These are phyloP conservation scores for Penicillium manginii DNA, from an alignment of 495 filamentous ascomycete species.

Conservation along the genomic window DNA sequence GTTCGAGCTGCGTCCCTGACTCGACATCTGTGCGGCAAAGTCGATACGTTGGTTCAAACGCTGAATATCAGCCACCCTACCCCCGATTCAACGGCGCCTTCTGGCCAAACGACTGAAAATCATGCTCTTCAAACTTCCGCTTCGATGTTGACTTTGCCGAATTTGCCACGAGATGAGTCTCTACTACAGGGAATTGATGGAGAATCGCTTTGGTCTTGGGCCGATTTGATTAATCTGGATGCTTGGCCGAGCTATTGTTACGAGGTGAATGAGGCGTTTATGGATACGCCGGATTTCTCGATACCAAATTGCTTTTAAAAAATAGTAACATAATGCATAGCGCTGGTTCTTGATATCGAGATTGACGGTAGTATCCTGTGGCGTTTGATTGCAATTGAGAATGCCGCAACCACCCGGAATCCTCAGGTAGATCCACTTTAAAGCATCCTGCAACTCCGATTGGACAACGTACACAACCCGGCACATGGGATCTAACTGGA, in stretches of 20 bases:
- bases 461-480: neutral
- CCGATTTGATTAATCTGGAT: slow-evolving; percentile 15
- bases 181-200: neutral
- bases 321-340: neutral
- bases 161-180: neutral
- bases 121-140: neutral
- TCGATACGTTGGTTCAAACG: slow-evolving; percentile 12
- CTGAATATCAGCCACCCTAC: slow-evolving; percentile 7
- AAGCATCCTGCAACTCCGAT: neutral
- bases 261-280: slow-evolving; percentile 15
- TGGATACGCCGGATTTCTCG: slow-evolving; percentile 8
- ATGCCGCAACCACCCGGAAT: neutral
- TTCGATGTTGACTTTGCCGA: neutral
- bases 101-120: neutral
- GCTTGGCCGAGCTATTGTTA: slow-evolving; percentile 16
- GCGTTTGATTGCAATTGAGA: neutral
- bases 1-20: slow-evolving; percentile 5
- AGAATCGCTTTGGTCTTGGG: slow-evolving; percentile 12
- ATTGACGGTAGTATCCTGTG: neutral
- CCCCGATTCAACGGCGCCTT: neutral
- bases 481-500: neutral
- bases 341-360: neutral
- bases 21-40: slow-evolving; percentile 8
- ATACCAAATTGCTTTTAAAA: neutral
- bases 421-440: neutral